These are phyloP conservation scores for Globomyces pollinis-pini DNA, from an alignment of 192 early-diverging fungal genomes.

Conservation along the genomic window DNA sequence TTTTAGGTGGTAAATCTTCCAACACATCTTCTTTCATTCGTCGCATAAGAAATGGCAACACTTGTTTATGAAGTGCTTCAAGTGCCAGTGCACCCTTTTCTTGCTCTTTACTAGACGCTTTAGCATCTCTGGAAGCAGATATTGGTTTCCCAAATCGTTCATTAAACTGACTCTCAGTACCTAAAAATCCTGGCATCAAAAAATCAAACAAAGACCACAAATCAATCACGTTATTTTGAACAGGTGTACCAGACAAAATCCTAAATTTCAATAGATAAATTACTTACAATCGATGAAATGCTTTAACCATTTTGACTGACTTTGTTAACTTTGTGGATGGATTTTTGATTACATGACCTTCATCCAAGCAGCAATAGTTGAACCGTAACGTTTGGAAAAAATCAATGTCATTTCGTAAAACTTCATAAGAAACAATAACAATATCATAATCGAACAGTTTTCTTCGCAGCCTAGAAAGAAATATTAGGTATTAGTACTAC, in stretches of 20 bases:
- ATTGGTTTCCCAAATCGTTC: constrained; percentile 92
- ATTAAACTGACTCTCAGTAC: constrained; percentile 87
- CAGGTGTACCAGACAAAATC: constrained; percentile 94
- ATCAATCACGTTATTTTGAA: constrained; percentile 97
- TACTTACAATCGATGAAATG: constrained; percentile 62
- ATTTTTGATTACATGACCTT: constrained; percentile 98
- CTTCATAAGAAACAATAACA: constrained; percentile 92
- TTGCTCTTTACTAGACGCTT: constrained; percentile 52
- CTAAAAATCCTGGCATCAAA: constrained; percentile 94
- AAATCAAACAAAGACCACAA: constrained; percentile 98
- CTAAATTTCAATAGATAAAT: background rate
- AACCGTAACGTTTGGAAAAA: constrained; percentile 60
- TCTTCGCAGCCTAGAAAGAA: constrained; percentile 26
- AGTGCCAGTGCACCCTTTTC: constrained; percentile 73
- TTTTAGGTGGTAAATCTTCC: constrained; percentile 95
- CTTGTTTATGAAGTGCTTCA: constrained; percentile 91
- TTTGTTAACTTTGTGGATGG: constrained; percentile 88
- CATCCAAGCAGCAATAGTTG: constrained; percentile 96
- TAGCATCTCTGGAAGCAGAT: constrained; percentile 79
- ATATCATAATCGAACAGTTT: constrained; percentile 64
- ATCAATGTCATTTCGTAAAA: constrained; percentile 92
- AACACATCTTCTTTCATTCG: constrained; percentile 98
- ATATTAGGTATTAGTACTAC: constrained; percentile 3
- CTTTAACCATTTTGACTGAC: constrained; percentile 76
- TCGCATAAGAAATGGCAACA: constrained; percentile 89